phyloP scores from a whole-genome alignment of 441 rosid species.

The Pelargonium exstipulatum region DNA sequence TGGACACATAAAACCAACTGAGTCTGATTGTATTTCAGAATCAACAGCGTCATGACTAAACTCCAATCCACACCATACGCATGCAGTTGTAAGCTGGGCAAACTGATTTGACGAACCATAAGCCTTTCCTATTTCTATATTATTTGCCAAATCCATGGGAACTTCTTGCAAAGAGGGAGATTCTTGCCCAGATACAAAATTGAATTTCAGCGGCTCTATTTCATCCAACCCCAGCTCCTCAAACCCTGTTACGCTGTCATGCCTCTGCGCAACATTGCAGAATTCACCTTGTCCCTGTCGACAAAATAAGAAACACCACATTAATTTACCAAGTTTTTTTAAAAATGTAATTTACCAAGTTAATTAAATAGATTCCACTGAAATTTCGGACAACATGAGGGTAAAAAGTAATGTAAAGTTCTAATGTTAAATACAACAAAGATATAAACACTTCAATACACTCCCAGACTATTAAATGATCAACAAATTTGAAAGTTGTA shows the following conservation, averaged over 20 bases:
- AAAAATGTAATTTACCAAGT: no score
- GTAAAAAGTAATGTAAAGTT: no score
- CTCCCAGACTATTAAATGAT: no score
- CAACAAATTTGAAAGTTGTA: no score
- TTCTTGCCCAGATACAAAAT: constrained; percentile 32
- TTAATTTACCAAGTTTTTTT: no score
- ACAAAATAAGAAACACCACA: background rate
- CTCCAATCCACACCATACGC: constrained; percentile 68
- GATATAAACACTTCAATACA: no score
- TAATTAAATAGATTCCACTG: no score
- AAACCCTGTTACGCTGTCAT: constrained; percentile 29
- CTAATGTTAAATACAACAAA: no score
- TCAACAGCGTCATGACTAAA: constrained; percentile 48
- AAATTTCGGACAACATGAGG: no score
- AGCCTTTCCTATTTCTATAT: constrained; percentile 26
- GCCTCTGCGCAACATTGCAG: constrained; percentile 22
- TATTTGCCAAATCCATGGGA: constrained; percentile 30
- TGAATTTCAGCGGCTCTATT: constrained; percentile 36
- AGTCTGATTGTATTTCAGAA: constrained; percentile 49
- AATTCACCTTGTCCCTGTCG: constrained; percentile 39
- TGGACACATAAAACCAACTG: constrained; percentile 69
- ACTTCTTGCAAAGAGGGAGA: constrained; percentile 28
- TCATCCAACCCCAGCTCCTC: constrained; percentile 50
- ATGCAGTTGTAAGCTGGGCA: constrained; percentile 33
- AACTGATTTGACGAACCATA: constrained; percentile 29